phyloP scores from a whole-genome alignment of 345 rosid species.

The Corchorus capsularis region DNA sequence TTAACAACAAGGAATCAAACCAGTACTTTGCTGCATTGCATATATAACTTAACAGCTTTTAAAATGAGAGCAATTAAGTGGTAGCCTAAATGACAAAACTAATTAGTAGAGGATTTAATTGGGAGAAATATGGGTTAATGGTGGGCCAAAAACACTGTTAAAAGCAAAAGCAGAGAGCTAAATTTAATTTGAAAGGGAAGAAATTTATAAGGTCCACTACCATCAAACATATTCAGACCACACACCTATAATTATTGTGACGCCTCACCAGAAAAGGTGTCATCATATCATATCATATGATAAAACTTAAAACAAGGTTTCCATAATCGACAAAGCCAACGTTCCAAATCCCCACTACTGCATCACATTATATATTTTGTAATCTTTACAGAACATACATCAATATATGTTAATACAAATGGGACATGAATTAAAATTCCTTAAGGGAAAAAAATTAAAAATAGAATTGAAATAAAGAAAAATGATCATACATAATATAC shows the following conservation, averaged over 20 bases:
- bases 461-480: not conserved
- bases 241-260: not conserved
- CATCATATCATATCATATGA: not conserved
- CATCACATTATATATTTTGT: constrained; percentile 2
- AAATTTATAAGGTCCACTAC: not conserved
- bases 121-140: not conserved
- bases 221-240: not conserved
- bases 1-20: no score
- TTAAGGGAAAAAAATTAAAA: not conserved
- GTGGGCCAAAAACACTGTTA: not conserved
- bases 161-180: not conserved
- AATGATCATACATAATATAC: not conserved
- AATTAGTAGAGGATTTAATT: no score
- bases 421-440: not conserved
- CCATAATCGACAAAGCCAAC: constrained; percentile 1
- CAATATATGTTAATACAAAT: not conserved
- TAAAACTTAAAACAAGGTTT: not conserved
- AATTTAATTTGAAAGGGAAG: no score
- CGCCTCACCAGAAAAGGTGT: not conserved
- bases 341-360: not conserved
- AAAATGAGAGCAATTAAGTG: no score
- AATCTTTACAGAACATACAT: not conserved
- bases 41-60: no score
- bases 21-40: no score
- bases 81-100: no score